These are phyloP conservation scores for Zancudomyces culisetae DNA, from an alignment of 371 early-diverging fungal species.

Conservation along the genomic window DNA sequence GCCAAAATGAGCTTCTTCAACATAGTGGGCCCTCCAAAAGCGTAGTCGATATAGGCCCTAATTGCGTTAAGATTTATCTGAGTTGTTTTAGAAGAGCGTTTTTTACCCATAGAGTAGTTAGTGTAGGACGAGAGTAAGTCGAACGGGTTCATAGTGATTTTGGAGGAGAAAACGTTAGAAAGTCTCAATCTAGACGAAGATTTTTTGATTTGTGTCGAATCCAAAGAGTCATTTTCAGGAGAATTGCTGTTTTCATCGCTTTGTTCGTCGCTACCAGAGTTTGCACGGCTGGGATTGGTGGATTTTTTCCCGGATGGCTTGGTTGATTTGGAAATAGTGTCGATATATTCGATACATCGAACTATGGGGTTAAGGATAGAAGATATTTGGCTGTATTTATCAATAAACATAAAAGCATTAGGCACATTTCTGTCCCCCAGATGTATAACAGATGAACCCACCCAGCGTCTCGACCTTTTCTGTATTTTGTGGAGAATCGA, in stretches of 20 bases:
- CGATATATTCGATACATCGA: constrained; percentile 49
- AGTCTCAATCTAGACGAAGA: neutral
- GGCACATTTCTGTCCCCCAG: constrained; percentile 86
- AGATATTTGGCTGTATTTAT: constrained; percentile 91
- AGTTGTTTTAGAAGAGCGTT: neutral
- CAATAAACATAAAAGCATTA: constrained; percentile 88
- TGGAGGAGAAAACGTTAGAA: neutral
- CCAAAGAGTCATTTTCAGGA: neutral
- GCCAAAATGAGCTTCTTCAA: constrained; percentile 53
- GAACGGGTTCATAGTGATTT: constrained; percentile 2
- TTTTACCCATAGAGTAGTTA: neutral
- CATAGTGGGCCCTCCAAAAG: constrained; percentile 41
- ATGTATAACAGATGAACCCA: constrained; percentile 88
- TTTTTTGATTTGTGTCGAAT: neutral
- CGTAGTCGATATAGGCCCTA: constrained; percentile 35
- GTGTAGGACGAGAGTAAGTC: neutral
- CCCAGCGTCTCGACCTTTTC: constrained; percentile 72
- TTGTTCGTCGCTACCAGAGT: neutral
- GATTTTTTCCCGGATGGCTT: neutral
- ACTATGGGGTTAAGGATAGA: constrained; percentile 79
- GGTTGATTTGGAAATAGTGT: constrained; percentile 12
- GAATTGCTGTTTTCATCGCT: neutral
- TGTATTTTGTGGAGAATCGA: constrained; percentile 71
- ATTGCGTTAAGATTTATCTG: constrained; percentile 14
- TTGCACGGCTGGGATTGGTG: constrained; percentile 4